Evolutionary conservation across 176 grass and related monocot species (phyloP).

Genomic region (Musa beccarii): DNA sequence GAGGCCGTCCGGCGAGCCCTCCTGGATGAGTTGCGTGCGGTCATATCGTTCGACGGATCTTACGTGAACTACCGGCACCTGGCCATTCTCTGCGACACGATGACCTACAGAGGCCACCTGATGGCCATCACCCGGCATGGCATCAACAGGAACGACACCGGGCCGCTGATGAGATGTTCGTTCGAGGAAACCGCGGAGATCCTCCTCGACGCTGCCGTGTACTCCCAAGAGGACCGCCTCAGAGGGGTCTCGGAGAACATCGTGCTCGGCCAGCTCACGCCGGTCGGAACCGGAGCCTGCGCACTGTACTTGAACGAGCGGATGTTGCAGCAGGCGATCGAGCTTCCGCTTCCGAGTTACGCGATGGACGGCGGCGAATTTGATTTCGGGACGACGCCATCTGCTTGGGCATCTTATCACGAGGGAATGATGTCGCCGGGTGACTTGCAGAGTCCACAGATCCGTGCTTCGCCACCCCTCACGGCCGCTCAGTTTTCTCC

Average conservation of each 20-base stretch:
- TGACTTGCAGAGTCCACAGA: conserved; percentile 72
- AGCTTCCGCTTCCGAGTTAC: conserved; percentile 83
- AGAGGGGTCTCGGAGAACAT: conserved; percentile 95
- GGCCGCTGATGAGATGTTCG: conserved; percentile 84
- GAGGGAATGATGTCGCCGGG: conserved; percentile 98
- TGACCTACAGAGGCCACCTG: conserved; percentile 87
- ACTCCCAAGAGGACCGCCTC: conserved; percentile 71
- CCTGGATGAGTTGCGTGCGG: conserved; percentile 80
- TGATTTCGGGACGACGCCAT: conserved; percentile 66
- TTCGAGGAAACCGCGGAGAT: conserved; percentile 95
- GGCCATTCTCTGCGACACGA: conserved; percentile 96
- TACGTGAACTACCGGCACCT: conserved; percentile 93
- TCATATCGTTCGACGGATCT: conserved; percentile 96
- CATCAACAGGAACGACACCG: conserved; percentile 90
- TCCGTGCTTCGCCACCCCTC: conserved; percentile 69
- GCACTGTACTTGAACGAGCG: conserved; percentile 80
- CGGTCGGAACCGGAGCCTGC: conserved; percentile 79
- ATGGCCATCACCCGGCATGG: conserved; percentile 95
- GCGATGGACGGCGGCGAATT: conserved; percentile 33
- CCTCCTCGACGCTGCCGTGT: conserved; percentile 82
- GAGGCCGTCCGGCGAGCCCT: conserved; percentile 87
- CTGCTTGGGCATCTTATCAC: conserved; percentile 58
- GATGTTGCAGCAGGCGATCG: conserved; percentile 94
- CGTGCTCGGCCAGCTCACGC: conserved; percentile 84
- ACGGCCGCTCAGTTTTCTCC: conserved; percentile 79